phyloP scores from a whole-genome alignment of 257 asterid genomes.

The Petunia axillaris region DNA sequence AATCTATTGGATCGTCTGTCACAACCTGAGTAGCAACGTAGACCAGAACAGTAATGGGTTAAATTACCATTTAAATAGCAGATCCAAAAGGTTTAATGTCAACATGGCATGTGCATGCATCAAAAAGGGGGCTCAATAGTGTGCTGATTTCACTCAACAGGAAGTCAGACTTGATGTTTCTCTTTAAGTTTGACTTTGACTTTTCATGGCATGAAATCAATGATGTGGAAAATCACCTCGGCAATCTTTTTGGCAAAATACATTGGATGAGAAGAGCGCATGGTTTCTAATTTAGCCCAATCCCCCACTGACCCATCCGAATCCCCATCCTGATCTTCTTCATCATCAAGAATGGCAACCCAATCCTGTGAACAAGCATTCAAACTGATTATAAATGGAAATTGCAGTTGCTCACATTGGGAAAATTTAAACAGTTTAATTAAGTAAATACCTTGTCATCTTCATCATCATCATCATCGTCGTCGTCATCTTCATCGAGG shows the following conservation, averaged over 20 bases:
- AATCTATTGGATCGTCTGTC: conserved; percentile 83
- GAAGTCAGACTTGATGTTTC: not conserved
- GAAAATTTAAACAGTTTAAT: conserved; percentile 27
- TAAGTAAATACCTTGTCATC: conserved; percentile 50
- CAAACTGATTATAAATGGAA: conserved; percentile 27
- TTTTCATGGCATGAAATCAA: conserved; percentile 13
- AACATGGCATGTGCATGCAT: not conserved
- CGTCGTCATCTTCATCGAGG: conserved; percentile 58
- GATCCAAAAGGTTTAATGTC: conserved; percentile 11
- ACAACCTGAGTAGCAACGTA: conserved; percentile 57
- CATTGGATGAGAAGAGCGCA: conserved; percentile 97
- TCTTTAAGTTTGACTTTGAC: not conserved
- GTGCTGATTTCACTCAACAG: conserved; percentile 19
- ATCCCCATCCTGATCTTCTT: conserved; percentile 70
- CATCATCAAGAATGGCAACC: conserved; percentile 78
- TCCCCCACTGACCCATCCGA: conserved; percentile 87
- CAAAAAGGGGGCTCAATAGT: not conserved
- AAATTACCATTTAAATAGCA: conserved; percentile 14
- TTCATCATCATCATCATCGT: conserved; percentile 52
- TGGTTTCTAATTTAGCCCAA: conserved; percentile 95
- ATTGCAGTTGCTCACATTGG: conserved; percentile 26
- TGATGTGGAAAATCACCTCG: conserved; percentile 54
- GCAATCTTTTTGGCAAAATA: conserved; percentile 83
- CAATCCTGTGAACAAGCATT: conserved; percentile 70
- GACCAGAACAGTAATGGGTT: not conserved